Conservation (phyloP, 2,329 filamentous ascomycete genomes). For the Monosporascus sp. region DNA sequence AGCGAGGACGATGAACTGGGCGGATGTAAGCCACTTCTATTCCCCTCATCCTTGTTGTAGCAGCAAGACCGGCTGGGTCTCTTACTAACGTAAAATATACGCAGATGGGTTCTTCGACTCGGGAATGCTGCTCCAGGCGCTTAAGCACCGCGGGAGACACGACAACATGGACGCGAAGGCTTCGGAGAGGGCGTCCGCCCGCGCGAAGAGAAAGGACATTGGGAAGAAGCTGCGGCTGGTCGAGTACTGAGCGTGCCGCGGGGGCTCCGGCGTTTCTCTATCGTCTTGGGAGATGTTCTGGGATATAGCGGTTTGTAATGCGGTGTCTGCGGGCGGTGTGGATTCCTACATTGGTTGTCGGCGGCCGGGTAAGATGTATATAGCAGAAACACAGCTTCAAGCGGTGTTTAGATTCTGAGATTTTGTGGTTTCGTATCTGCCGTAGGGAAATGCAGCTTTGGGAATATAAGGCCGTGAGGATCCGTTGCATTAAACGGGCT, state of each 20-base stretch:
- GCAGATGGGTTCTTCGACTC: conserved; percentile 96
- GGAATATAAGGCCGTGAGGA: too few relatives aligned
- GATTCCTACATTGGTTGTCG: too few relatives aligned
- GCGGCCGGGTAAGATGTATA: too few relatives aligned
- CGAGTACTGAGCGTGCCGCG: conserved; percentile 50
- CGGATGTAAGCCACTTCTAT: conserved; percentile 69
- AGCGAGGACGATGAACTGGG: conserved; percentile 88
- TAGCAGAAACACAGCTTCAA: too few relatives aligned
- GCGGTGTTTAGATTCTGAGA: too few relatives aligned
- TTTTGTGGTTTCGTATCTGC: too few relatives aligned
- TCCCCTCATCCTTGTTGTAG: neutral
- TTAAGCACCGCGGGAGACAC: conserved; percentile 63
- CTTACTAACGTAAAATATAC: conserved; percentile 11
- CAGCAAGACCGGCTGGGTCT: conserved; percentile 1
- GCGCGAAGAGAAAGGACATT: conserved; percentile 59
- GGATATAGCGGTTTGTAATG: too few relatives aligned
- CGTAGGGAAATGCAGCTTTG: too few relatives aligned
- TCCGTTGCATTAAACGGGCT: too few relatives aligned
- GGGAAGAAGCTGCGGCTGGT: conserved; percentile 68
- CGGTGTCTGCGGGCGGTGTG: too few relatives aligned
- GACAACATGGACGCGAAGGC: conserved; percentile 48
- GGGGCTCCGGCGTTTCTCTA: too few relatives aligned
- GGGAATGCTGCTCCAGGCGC: conserved; percentile 84
- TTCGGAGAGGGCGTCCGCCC: conserved; percentile 55
- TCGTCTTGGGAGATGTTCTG: too few relatives aligned